phyloP scores from a whole-genome alignment of 192 early-diverging fungal genomes.

The Entomortierella parvispora region DNA sequence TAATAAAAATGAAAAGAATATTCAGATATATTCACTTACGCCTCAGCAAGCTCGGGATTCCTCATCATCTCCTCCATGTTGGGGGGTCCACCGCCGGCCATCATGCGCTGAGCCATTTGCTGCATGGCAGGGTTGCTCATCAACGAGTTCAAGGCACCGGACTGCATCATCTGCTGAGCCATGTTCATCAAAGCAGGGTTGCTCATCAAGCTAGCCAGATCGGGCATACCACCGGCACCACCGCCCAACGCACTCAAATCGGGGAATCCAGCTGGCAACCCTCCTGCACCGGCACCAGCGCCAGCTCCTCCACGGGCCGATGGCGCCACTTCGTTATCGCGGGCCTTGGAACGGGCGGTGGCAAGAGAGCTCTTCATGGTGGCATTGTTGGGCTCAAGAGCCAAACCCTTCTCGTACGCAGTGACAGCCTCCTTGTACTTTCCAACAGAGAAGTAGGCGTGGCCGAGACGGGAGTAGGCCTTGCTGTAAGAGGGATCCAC shows the following conservation, averaged over 20 bases:
- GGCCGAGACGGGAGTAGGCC: slow-evolving; percentile 92
- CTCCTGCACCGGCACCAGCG: slow-evolving; percentile 33
- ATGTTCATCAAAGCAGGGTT: slow-evolving; percentile 97
- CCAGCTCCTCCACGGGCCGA: slow-evolving; percentile 50
- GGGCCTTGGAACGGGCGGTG: slow-evolving; percentile 71
- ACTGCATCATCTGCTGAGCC: slow-evolving; percentile 93
- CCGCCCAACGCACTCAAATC: slow-evolving; percentile 61
- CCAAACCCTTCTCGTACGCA: slow-evolving; percentile 91
- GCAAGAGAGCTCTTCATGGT: slow-evolving; percentile 82
- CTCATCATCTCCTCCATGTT: slow-evolving; percentile 73
- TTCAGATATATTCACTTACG: slow-evolving; percentile 57
- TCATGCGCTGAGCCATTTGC: slow-evolving; percentile 87
- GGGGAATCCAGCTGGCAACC: slow-evolving; percentile 47
- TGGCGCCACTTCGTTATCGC: slow-evolving; percentile 42
- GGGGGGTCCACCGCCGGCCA: slow-evolving; percentile 70
- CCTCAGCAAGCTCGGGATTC: slow-evolving; percentile 70
- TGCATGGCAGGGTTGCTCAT: slow-evolving; percentile 93
- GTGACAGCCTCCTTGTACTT: slow-evolving; percentile 86
- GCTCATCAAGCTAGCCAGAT: slow-evolving; percentile 84
- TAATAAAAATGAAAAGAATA: background rate
- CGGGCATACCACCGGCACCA: slow-evolving; percentile 78
- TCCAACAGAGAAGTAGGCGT: slow-evolving; percentile 91
- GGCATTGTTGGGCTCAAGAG: slow-evolving; percentile 83
- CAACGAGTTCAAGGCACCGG: slow-evolving; percentile 81
- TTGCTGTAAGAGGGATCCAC: slow-evolving; percentile 93